Conservation (phyloP, 1,139 yeast species). For the Groenewaldozyma sp. region DNA sequence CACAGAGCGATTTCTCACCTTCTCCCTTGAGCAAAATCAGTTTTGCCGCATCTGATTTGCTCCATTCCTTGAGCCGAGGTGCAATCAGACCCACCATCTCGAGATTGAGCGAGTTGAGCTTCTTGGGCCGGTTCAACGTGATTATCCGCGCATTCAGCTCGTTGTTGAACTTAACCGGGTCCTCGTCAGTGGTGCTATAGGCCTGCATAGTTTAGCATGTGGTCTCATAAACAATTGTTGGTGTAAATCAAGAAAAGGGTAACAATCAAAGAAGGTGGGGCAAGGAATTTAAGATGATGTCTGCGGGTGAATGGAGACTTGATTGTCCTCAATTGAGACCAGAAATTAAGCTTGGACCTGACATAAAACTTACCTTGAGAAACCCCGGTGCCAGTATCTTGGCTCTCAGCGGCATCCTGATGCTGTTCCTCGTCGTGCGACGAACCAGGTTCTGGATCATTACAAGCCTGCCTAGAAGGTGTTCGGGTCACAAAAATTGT, state of each 20-base stretch:
- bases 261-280: neutral
- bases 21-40: conserved; percentile 62
- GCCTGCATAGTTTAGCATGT: neutral
- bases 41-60: conserved; percentile 57
- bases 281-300: conserved; percentile 4
- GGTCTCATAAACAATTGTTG: too few species aligned
- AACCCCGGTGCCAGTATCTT: conserved; percentile 16
- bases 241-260: too few species aligned
- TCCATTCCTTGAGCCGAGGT: conserved; percentile 68
- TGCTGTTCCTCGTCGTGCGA: too few species aligned
- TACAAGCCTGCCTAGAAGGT: too few species aligned
- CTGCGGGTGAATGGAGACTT: neutral
- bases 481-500: too few species aligned
- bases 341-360: too few species aligned
- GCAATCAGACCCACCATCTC: conserved; percentile 69
- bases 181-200: conserved; percentile 16
- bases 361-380: neutral
- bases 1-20: conserved; percentile 39
- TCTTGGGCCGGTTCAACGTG: conserved; percentile 69
- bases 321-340: too few species aligned
- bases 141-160: conserved; percentile 64
- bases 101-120: conserved; percentile 75
- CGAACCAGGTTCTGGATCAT: too few species aligned
- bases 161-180: conserved; percentile 55
- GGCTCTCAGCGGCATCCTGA: conserved; percentile 27